Conservation (phyloP, 257 asterid genomes). For the Nyctanthes arbortristis region DNA sequence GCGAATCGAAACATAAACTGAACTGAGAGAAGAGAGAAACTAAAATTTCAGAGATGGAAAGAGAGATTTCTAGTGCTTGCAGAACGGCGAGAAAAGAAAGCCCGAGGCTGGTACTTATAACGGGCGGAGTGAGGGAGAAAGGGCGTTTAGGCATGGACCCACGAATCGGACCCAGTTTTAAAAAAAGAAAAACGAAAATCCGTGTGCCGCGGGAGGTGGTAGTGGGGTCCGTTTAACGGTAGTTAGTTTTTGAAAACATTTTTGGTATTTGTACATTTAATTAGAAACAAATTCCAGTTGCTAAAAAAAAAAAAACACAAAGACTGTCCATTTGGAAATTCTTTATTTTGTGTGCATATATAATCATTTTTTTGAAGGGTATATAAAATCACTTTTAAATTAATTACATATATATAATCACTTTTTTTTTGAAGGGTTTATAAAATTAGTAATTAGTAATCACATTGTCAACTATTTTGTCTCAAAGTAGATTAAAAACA, state of each 20-base stretch:
- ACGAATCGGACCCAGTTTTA: neutral
- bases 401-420: too few relatives aligned
- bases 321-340: neutral
- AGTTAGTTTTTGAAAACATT: neutral
- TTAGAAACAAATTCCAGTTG: too few relatives aligned
- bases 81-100: neutral
- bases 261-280: neutral
- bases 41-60: neutral
- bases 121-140: neutral
- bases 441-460: too few relatives aligned
- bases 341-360: too few relatives aligned
- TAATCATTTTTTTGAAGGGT: too few relatives aligned
- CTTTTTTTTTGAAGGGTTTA: too few relatives aligned
- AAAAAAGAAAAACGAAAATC: neutral
- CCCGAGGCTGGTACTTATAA: conserved; percentile 25
- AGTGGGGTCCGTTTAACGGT: neutral
- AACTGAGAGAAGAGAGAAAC: too few relatives aligned
- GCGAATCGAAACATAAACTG: neutral
- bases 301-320: too few relatives aligned
- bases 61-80: conserved; percentile 8
- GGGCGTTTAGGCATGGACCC: conserved; percentile 16
- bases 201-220: neutral
- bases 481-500: too few relatives aligned
- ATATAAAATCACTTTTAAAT: too few relatives aligned
- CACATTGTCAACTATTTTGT: too few relatives aligned